A percentile compares a stretch with the other conserved stretches of the same genome.
Evolutionary conservation across 257 asterid species (phyloP).

Genomic region (Przewalskia tangutica): DNA sequence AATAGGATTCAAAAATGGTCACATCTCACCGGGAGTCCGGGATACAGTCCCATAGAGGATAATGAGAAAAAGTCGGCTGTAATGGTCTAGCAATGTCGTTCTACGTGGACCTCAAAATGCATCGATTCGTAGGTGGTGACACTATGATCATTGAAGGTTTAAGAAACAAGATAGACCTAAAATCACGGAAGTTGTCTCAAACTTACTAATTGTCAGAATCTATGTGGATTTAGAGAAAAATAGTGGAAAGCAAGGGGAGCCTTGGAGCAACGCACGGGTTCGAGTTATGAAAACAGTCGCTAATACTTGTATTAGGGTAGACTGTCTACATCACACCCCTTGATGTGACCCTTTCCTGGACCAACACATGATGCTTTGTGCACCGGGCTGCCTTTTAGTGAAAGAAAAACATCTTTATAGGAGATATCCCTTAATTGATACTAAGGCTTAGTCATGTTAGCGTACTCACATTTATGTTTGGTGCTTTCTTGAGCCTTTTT

Average conservation of each 20-base stretch:
- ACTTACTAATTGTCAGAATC: not conserved
- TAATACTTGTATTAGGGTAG: too few species aligned
- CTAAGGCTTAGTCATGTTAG: not conserved
- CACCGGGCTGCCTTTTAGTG: too few species aligned
- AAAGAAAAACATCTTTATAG: not conserved
- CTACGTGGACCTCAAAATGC: not conserved
- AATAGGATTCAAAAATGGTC: not conserved
- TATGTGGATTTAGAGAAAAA: not conserved
- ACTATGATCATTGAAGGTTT: not conserved
- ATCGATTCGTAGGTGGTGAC: not conserved
- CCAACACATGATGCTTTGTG: too few species aligned
- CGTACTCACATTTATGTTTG: not conserved
- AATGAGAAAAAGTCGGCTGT: not conserved
- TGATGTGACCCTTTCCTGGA: too few species aligned
- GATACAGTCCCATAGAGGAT: not conserved
- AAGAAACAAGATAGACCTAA: not conserved
- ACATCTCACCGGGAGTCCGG: not conserved
- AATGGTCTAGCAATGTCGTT: not conserved
- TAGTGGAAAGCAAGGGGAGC: not conserved
- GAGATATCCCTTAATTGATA: not conserved
- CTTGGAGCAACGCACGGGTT: too few species aligned
- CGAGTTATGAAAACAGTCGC: too few species aligned
- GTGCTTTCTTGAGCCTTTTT: not conserved
- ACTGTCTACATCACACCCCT: too few species aligned
- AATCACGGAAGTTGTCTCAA: not conserved